Base-by-base conservation (phyloP, 768 basidiomycete species). In the Hygrophorus russula region DNA sequence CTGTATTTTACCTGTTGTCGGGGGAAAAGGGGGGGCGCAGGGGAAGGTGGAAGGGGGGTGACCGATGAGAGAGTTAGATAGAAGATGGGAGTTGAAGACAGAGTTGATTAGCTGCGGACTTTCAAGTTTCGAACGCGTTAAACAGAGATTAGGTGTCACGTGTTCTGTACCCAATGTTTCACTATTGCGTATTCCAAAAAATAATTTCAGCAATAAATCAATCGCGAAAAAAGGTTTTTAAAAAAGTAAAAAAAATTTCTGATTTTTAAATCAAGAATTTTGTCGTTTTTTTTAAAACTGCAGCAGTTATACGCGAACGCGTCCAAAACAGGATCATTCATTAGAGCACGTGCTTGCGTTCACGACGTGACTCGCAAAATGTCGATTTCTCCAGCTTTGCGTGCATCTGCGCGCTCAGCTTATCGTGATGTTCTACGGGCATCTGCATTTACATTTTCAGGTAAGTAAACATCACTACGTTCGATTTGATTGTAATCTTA, bases 381-480 rank as follows among this genome's bases (percentile, higher is more conserved):
- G 78, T 62, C 76, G 28, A 64, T 81, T 40, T 59, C 78, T n/a
- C 63, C 69, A 2, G 57, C 65, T 12, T 69, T 88, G 32, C 71
- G 63, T 54, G 77, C 81, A 27, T 70, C 76, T 8, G 82, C 81
- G 14, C 76, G 86, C 37, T 70, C 85, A 27, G 82, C 82, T 12
- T 91, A 91, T 54, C 74, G 87, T 28, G 66, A 74, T 52, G 62
- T 88, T 3, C 75, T 78, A 50, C 70, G 86, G 33, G 79, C 84
- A 0, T 74, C 84, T 1, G 58, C 74, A 5, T 54, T 62, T 9
- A 87, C 84, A 0, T 91, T 91, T 56, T 42, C 69, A 45, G 86
- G 83, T 74, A 53, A 29, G 56, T 4, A 13, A 3, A 18, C 37
- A 37, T 35, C 17, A 34, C 10, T 19, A 28, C 42, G n/a, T 11